Evolutionary conservation across 2,329 filamentous ascomycete species (phyloP).

Genomic region (Trichoderma sp.): DNA sequence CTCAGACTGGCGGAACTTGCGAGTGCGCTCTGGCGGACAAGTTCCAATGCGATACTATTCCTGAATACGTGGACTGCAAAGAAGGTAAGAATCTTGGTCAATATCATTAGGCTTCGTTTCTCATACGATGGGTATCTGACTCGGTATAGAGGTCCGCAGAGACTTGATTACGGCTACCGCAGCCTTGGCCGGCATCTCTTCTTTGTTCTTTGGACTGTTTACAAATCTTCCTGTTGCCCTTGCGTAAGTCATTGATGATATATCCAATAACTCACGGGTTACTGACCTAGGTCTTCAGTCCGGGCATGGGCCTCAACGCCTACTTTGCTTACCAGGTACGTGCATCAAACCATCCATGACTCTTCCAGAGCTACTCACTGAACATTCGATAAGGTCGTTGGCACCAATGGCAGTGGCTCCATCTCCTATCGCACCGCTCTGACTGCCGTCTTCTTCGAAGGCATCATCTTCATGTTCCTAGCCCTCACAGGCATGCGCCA

Average conservation of each 20-base stretch:
- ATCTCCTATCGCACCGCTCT: conserved; percentile 63
- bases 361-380: background rate
- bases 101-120: background rate
- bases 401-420: conserved; percentile 58
- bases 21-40: conserved; percentile 56
- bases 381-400: conserved; percentile 51
- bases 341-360: too few species aligned
- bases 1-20: conserved; percentile 77
- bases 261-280: too few species aligned
- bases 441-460: conserved; percentile 66
- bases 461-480: conserved; percentile 65
- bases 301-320: conserved; percentile 68
- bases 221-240: conserved; percentile 70
- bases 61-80: conserved; percentile 50
- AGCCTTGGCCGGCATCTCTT: conserved; percentile 74
- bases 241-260: conserved; percentile 36
- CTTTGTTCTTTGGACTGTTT: conserved; percentile 75
- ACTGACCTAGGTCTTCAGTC: conserved; percentile 44
- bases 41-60: conserved; percentile 53
- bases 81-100: conserved; percentile 42
- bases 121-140: conserved; percentile 15
- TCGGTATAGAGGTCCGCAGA: conserved; percentile 60
- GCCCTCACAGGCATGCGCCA: conserved; percentile 70
- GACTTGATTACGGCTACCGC: conserved; percentile 83
- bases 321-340: conserved; percentile 64